These are phyloP conservation scores for Phytophthora crassamura DNA, from an alignment of 352 stramenopile species.

Conservation along the genomic window DNA sequence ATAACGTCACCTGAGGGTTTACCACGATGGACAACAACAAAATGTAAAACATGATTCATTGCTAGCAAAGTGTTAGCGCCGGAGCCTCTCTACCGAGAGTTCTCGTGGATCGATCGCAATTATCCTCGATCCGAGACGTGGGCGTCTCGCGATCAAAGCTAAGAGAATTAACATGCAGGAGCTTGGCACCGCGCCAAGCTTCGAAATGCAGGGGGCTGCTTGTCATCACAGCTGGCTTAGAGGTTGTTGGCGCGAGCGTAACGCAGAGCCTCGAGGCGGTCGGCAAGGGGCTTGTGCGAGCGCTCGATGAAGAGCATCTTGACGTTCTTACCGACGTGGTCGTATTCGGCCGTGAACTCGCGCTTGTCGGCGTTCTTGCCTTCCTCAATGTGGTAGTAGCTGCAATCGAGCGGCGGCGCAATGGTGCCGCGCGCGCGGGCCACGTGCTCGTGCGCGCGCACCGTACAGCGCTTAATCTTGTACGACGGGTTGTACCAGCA, in stretches of 20 bases:
- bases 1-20: no score
- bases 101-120: constrained; percentile 18
- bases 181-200: constrained; percentile 7
- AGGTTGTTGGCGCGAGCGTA: constrained; percentile 36
- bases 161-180: constrained; percentile 30
- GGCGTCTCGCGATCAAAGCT: constrained; percentile 14
- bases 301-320: constrained; percentile 56
- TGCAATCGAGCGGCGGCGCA: constrained; percentile 38
- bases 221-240: constrained; percentile 10
- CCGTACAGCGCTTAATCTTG: constrained; percentile 49
- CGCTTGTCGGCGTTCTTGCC: constrained; percentile 44
- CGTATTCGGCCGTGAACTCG: constrained; percentile 40
- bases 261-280: constrained; percentile 38
- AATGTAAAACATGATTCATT: constrained; percentile 14
- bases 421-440: constrained; percentile 34
- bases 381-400: constrained; percentile 48
- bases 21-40: no score
- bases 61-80: constrained; percentile 5
- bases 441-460: constrained; percentile 41
- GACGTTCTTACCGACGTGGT: constrained; percentile 42
- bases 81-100: neutral
- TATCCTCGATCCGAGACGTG: constrained; percentile 8
- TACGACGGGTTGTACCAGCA: constrained; percentile 62
- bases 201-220: constrained; percentile 14
- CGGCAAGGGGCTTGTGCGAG: constrained; percentile 46